phyloP scores from a whole-genome alignment of 345 rosid genomes.

The Cardamine resedifolia region DNA sequence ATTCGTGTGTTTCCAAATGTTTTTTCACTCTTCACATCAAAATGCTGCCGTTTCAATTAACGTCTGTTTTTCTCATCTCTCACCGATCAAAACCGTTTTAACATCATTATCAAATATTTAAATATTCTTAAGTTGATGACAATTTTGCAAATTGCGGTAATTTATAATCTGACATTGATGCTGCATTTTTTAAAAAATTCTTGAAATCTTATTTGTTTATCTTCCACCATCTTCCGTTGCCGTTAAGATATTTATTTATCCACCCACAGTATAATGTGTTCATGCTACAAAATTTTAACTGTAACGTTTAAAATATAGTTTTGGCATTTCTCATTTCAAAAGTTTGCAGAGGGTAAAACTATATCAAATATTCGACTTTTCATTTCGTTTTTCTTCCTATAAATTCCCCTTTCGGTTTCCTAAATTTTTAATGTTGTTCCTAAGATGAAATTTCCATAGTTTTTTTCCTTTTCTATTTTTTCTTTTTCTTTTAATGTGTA shows the following conservation, averaged over 20 bases:
- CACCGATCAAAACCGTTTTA: background rate
- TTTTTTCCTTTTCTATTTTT: background rate
- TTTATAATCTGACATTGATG: background rate
- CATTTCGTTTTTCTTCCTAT: slow-evolving; percentile 24
- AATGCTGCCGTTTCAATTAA: background rate
- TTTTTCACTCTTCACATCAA: slow-evolving; percentile 17
- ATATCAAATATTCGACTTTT: slow-evolving; percentile 21
- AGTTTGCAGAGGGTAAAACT: slow-evolving; percentile 15
- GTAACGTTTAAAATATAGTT: slow-evolving; percentile 20
- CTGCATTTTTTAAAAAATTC: background rate
- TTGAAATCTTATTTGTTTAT: background rate
- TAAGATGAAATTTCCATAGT: slow-evolving; percentile 10
- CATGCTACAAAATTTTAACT: slow-evolving; percentile 16
- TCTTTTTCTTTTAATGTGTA: background rate
- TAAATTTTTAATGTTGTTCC: background rate
- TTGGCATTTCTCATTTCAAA: slow-evolving; percentile 31
- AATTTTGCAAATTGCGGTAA: background rate
- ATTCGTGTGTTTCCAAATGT: slow-evolving; percentile 15
- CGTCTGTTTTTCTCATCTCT: background rate
- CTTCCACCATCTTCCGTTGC: slow-evolving; percentile 6
- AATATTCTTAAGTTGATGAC: background rate
- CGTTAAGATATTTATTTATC: background rate
- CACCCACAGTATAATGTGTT: slow-evolving; percentile 1
- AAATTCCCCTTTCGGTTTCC: slow-evolving; percentile 30
- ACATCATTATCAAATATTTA: background rate